Conservation (phyloP, 2,329 filamentous ascomycete species). For the Diaporthe sp. region DNA sequence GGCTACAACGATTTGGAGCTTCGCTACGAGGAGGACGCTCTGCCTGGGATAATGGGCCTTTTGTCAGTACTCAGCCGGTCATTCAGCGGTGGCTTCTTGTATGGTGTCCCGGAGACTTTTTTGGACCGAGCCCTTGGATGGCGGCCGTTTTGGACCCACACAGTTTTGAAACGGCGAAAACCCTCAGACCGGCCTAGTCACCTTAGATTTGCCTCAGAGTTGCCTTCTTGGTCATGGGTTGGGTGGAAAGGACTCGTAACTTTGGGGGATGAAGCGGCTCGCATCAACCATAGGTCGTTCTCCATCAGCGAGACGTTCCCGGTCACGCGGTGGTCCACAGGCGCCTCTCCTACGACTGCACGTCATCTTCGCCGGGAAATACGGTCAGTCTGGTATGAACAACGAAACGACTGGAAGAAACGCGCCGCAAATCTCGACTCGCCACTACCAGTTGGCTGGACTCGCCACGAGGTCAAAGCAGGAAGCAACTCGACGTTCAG, state of each 20-base stretch:
- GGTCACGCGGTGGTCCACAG: constrained; percentile 7
- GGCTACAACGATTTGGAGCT: not conserved
- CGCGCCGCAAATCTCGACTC: not conserved
- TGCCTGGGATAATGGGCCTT: constrained; percentile 35
- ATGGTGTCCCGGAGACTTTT: constrained; percentile 39
- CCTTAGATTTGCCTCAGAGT: not conserved
- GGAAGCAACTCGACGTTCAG: not conserved
- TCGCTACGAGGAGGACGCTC: constrained; percentile 38
- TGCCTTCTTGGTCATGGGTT: constrained; percentile 33
- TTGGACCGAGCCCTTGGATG: constrained; percentile 40
- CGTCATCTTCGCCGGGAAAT: not conserved
- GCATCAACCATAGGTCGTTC: not conserved
- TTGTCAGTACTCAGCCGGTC: constrained; percentile 21
- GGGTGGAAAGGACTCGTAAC: constrained; percentile 1
- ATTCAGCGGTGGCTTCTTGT: constrained; percentile 40
- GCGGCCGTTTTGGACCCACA: not conserved
- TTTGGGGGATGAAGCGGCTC: not conserved
- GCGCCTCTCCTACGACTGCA: not conserved
- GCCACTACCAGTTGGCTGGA: not conserved
- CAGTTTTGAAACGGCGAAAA: not conserved
- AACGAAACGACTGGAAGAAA: not conserved
- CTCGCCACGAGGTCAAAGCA: not conserved
- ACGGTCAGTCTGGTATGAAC: not conserved
- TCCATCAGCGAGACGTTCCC: constrained; percentile 4
- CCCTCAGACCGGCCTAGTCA: not conserved